Evolutionary conservation across 768 basidiomycete species (phyloP).

Genomic region (Pleurotus eryngii): DNA sequence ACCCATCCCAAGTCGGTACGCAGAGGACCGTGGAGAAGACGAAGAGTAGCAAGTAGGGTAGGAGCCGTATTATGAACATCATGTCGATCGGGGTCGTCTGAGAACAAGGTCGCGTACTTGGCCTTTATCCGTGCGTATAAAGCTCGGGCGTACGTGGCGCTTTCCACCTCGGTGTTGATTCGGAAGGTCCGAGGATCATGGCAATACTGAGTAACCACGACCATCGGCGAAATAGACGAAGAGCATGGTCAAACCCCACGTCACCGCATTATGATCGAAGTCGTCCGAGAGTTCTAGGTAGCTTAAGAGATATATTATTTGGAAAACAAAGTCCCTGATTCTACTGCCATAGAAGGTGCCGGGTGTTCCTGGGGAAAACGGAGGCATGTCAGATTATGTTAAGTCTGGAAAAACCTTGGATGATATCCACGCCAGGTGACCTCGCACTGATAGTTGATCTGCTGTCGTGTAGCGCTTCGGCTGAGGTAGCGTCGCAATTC

Average conservation of each 20-base stretch:
- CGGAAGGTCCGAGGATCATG: constrained; percentile 6
- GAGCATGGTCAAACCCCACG: neutral
- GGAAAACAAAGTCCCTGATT: too few relatives aligned
- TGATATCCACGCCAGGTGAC: too few relatives aligned
- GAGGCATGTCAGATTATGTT: too few relatives aligned
- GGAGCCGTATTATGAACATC: neutral
- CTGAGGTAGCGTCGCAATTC: too few relatives aligned
- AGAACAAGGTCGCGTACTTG: neutral
- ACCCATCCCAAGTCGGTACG: constrained; percentile 42
- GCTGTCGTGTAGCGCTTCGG: too few relatives aligned
- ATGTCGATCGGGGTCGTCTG: neutral
- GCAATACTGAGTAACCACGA: neutral
- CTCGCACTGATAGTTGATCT: too few relatives aligned
- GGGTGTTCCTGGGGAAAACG: too few relatives aligned
- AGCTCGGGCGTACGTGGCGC: constrained; percentile 8
- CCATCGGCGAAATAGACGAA: neutral
- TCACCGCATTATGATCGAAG: neutral
- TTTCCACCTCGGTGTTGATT: constrained; percentile 5
- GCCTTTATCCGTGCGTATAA: neutral
- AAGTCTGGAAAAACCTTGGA: too few relatives aligned
- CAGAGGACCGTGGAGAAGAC: constrained; percentile 23
- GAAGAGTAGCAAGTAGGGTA: constrained; percentile 16
- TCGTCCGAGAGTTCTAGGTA: too few relatives aligned
- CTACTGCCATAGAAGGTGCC: too few relatives aligned
- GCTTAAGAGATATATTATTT: too few relatives aligned